Conservation (phyloP, 495 filamentous ascomycete species). For the Xylaria intraflava region DNA sequence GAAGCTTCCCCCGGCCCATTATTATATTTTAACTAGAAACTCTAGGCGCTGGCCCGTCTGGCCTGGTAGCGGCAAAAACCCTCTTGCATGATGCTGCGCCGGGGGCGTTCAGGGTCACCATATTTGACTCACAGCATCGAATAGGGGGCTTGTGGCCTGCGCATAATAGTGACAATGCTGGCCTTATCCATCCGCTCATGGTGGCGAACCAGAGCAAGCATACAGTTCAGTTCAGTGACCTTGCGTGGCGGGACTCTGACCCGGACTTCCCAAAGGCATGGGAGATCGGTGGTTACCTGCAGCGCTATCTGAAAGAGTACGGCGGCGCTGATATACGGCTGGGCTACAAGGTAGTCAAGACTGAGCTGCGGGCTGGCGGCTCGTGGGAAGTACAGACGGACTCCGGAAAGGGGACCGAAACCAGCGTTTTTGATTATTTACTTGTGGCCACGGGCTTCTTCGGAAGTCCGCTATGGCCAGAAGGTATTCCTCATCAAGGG, state of each 20-base stretch:
- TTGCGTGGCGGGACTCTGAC: slow-evolving; percentile 53
- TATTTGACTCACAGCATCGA: slow-evolving; percentile 60
- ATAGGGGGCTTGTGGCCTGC: slow-evolving; percentile 76
- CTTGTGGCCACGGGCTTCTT: slow-evolving; percentile 76
- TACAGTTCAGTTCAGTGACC: slow-evolving; percentile 72
- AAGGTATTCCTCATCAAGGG: slow-evolving; percentile 25
- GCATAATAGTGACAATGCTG: slow-evolving; percentile 31
- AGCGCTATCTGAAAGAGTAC: slow-evolving; percentile 55
- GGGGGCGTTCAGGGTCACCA: slow-evolving; percentile 56
- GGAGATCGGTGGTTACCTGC: slow-evolving; percentile 69
- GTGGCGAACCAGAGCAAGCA: slow-evolving; percentile 72
- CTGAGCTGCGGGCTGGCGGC: slow-evolving; percentile 30
- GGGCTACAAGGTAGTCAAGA: slow-evolving; percentile 45
- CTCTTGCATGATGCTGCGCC: slow-evolving; percentile 54
- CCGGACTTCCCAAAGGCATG: slow-evolving; percentile 67
- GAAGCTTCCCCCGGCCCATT: neutral
- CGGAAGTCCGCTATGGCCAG: slow-evolving; percentile 51
- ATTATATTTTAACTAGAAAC: neutral
- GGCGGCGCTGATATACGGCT: slow-evolving; percentile 42
- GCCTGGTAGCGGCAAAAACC: slow-evolving; percentile 75
- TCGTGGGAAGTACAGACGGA: slow-evolving; percentile 53
- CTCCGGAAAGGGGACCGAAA: slow-evolving; percentile 21
- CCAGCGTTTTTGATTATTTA: slow-evolving; percentile 60
- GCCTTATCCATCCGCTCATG: slow-evolving; percentile 60
- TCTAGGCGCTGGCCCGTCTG: slow-evolving; percentile 72